Evolutionary conservation across 2,329 filamentous ascomycete species (phyloP), one percentile per base, ranked within the genome.

Genomic region (Byssothecium circinans): DNA sequence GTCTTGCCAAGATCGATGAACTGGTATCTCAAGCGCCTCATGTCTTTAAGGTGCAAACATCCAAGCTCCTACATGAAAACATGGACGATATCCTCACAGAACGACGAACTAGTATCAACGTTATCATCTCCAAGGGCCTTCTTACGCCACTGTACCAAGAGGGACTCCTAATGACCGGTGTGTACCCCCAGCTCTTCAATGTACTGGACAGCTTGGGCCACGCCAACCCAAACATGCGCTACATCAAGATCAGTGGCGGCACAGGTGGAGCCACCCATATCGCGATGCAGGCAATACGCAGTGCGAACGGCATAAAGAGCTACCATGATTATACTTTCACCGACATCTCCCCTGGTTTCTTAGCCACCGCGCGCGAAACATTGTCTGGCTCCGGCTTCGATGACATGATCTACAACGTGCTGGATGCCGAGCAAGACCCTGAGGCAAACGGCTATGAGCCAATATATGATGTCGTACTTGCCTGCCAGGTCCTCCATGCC

Each of bases 391-490:
- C 8, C 17, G 4, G 18, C 6, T n/a, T n/a, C n/a, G n/a, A n/a
- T n/a, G 46, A 20, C 2, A 34, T 57, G 4, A 45, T 40, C 2
- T 58, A 35, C 25, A 20, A n/a, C 0, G 36, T 52, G 2, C 43
- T 63, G n/a, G 53, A 64, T 35, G 56, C 61, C 20, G 38, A 53
- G 22, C 15, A 37, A 14, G 42, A 53, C 25, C 56, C 54, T 2
- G 3, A 35, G 2, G 40, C 20, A 1, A 52, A 58, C 39, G 52
- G 51, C 11, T 57, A 44, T 29, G 19, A 52, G 15, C 8, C 43
- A 1, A 37, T 22, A 1, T 64, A 58, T 39, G 62, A 65, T 34
- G 1, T 64, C 8, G 44, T 62, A 14, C 29, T 65, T 14, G 50
- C 54, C 2, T 43, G 43, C 5, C 20, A 58, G 6, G 43, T 45